Conservation (phyloP, 352 stramenopile genomes). For the Globisporangium takayamanum region DNA sequence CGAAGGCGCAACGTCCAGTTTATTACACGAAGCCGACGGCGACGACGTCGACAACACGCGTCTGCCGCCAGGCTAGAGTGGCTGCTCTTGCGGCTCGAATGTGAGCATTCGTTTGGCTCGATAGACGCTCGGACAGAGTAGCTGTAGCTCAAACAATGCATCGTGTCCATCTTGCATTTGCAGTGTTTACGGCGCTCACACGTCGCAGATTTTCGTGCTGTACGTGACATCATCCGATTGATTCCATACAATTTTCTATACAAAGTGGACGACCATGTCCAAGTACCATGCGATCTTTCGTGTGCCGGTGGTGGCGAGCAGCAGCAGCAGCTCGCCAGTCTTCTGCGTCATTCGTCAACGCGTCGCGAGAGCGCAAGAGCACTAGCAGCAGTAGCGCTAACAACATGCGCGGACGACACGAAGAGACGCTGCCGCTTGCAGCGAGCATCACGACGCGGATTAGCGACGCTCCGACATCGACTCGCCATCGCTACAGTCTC, state of each 20-base stretch:
- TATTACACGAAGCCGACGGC: slow-evolving; percentile 59
- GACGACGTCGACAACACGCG: slow-evolving; percentile 60
- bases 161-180: neutral
- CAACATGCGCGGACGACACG: slow-evolving; percentile 18
- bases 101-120: neutral
- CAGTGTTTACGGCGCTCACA: slow-evolving; percentile 1
- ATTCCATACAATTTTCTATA: slow-evolving; percentile 1
- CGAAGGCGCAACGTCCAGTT: slow-evolving; percentile 63
- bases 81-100: too few species aligned
- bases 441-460: slow-evolving; percentile 15
- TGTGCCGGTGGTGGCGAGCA: neutral
- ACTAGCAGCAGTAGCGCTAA: slow-evolving; percentile 12
- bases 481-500: slow-evolving; percentile 9
- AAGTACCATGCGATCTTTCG: neutral
- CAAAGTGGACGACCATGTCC: neutral
- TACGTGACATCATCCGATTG: neutral
- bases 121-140: neutral
- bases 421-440: slow-evolving; percentile 31
- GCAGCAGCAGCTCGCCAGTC: too few species aligned
- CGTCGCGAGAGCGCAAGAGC: neutral
- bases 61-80: slow-evolving; percentile 57
- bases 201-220: neutral
- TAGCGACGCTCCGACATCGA: neutral
- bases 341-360: slow-evolving; percentile 1
- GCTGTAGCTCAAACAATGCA: neutral